Percentiles rank a stretch among this genome's conserved stretches.
Conservation (phyloP, 768 basidiomycete genomes). For the Scleroderma citrinum region DNA sequence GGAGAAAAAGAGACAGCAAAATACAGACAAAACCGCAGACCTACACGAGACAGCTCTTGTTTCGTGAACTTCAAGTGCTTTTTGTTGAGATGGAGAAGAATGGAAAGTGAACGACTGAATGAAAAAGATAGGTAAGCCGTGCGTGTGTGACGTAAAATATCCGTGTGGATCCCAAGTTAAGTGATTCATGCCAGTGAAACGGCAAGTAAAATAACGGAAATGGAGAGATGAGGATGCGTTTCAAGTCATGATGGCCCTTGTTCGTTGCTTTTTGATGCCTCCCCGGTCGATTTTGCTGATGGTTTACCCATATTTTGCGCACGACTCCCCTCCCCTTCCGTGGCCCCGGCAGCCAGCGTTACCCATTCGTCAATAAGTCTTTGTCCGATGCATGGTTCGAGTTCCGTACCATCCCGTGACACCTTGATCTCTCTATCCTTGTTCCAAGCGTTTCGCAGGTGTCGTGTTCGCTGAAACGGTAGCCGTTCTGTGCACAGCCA, state of each 20-base stretch:
- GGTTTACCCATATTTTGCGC: not conserved
- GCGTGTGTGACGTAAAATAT: not conserved
- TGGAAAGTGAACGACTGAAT: not conserved
- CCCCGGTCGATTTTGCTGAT: not conserved
- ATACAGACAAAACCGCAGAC: not conserved
- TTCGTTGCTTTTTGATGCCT: not conserved
- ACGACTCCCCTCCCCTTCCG: not conserved
- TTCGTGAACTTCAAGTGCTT: conserved; percentile 2
- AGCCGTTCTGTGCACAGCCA: conserved; percentile 73
- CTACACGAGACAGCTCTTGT: conserved; percentile 1
- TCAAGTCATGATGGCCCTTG: not conserved
- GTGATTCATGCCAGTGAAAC: too few relatives aligned
- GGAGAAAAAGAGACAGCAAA: not conserved
- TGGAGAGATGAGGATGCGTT: not conserved
- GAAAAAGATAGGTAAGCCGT: not conserved
- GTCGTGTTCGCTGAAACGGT: conserved; percentile 70
- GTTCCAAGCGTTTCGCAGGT: conserved; percentile 92
- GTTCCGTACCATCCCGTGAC: conserved; percentile 86
- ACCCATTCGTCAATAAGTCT: conserved; percentile 68
- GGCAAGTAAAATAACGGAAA: not conserved
- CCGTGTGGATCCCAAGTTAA: not conserved
- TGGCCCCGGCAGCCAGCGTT: conserved; percentile 18
- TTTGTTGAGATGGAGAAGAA: not conserved
- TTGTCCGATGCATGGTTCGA: conserved; percentile 75
- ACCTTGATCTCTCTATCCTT: conserved; percentile 76